Percentiles rank a stretch among this genome's conserved stretches.
phyloP scores from a whole-genome alignment of 257 asterid species.

The Fraxinus americana region DNA sequence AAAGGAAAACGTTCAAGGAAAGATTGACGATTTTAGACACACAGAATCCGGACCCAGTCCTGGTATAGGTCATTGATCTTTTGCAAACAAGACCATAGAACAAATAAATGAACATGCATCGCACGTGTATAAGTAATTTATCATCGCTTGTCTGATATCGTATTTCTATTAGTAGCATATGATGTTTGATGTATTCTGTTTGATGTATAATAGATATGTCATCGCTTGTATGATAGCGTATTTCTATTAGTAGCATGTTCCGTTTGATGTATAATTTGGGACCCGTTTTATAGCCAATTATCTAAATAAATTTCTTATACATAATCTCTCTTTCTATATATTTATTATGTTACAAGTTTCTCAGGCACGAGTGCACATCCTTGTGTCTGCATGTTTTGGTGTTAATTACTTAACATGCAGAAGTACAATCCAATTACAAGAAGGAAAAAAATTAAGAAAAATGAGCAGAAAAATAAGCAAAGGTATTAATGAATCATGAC shows the following conservation, averaged over 20 bases:
- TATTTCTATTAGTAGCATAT: conserved; percentile 15
- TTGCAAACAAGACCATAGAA: conserved; percentile 25
- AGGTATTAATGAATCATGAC: background rate
- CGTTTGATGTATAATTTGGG: conserved; percentile 15
- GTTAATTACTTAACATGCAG: background rate
- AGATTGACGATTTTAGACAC: conserved; percentile 40
- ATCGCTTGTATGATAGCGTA: conserved; percentile 24
- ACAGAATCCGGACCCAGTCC: conserved; percentile 57
- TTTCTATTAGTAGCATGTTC: background rate
- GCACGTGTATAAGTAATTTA: background rate
- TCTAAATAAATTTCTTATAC: background rate
- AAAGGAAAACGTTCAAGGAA: conserved; percentile 19
- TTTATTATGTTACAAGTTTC: conserved; percentile 9
- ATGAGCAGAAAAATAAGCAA: background rate
- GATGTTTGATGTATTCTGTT: background rate
- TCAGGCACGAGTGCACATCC: background rate
- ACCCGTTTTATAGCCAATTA: conserved; percentile 10
- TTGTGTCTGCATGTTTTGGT: background rate
- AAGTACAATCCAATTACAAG: background rate
- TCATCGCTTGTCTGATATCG: conserved; percentile 25
- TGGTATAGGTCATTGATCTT: conserved; percentile 56
- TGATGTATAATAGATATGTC: background rate
- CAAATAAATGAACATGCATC: conserved; percentile 33
- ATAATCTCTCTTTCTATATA: background rate
- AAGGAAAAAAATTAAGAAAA: background rate